These are phyloP conservation scores for Sequoiadendron giganteum DNA, from an alignment of 75 land plant species.

Conservation along the genomic window DNA sequence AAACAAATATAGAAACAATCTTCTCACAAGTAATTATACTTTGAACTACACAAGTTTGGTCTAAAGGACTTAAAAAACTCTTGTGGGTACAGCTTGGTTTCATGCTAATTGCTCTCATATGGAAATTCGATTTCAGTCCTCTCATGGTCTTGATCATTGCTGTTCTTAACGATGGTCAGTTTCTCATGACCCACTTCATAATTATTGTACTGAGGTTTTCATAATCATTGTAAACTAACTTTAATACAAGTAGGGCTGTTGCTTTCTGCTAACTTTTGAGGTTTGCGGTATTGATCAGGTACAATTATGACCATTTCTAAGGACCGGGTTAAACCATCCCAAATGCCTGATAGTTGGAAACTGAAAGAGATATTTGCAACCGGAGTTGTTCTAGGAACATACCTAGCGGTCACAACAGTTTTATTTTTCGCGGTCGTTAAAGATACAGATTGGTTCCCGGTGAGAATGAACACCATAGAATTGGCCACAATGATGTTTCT, in stretches of 20 bases:
- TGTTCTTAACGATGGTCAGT: conserved; percentile 63
- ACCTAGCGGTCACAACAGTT: conserved; percentile 49
- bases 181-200: background rate
- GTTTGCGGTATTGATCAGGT: conserved; percentile 18
- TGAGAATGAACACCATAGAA: conserved; percentile 5
- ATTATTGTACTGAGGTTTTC: background rate
- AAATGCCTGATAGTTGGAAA: conserved; percentile 55
- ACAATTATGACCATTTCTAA: conserved; percentile 68
- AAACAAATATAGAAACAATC: background rate
- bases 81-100: conserved; percentile 45
- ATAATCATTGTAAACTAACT: background rate
- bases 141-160: conserved; percentile 86
- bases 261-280: background rate
- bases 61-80: background rate
- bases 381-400: conserved; percentile 47
- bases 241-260: background rate
- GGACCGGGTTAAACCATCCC: conserved; percentile 60
- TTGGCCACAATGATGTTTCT: background rate
- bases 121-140: conserved; percentile 75
- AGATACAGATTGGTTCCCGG: conserved; percentile 37
- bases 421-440: conserved; percentile 37
- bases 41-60: background rate
- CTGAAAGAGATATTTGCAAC: conserved; percentile 50
- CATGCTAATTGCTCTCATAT: conserved; percentile 65
- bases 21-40: background rate